A percentile compares a stretch with the other conserved stretches of the same genome.
Conservation (phyloP, 108 stramenopile genomes). For the Aureococcus anophagefferens region DNA sequence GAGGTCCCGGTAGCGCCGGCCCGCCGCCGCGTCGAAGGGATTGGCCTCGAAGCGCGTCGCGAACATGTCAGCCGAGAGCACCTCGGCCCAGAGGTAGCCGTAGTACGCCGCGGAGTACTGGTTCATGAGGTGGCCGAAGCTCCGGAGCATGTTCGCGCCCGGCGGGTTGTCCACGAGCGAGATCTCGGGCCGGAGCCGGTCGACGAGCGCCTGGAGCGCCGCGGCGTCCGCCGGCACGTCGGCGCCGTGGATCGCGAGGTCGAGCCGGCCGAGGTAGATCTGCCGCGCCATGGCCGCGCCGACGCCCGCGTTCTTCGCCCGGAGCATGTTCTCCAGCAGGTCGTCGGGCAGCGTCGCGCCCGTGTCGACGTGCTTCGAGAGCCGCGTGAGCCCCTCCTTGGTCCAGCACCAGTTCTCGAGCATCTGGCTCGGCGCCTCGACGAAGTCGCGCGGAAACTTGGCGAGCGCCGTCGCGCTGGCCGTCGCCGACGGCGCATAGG, state of each 20-base stretch:
- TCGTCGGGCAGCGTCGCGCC: constrained; percentile 24
- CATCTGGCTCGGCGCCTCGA: constrained; percentile 44
- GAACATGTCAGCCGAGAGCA: constrained; percentile 41
- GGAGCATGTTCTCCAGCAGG: constrained; percentile 27
- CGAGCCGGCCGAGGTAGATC: constrained; percentile 32
- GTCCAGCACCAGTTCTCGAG: constrained; percentile 41
- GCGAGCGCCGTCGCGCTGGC: constrained; percentile 32
- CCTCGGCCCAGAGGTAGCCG: constrained; percentile 45
- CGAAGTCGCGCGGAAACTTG: constrained; percentile 38
- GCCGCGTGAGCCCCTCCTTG: constrained; percentile 22
- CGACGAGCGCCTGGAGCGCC: constrained; percentile 32
- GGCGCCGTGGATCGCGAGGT: constrained; percentile 34
- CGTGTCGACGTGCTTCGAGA: constrained; percentile 35
- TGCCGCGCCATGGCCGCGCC: constrained; percentile 26
- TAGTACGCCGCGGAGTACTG: constrained; percentile 27
- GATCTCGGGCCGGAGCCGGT: constrained; percentile 30
- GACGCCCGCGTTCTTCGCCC: constrained; percentile 36
- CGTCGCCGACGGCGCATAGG: constrained; percentile 22
- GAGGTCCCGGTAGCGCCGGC: constrained; percentile 39
- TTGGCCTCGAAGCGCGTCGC: constrained; percentile 30
- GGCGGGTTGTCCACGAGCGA: constrained; percentile 32
- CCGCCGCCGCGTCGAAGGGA: constrained; percentile 28
- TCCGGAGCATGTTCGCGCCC: constrained; percentile 34
- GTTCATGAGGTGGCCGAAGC: constrained; percentile 44
- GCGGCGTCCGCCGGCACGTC: constrained; percentile 24